phyloP scores from a whole-genome alignment of 1,284 basidiomycete species.

The Trichosporon faecale region DNA sequence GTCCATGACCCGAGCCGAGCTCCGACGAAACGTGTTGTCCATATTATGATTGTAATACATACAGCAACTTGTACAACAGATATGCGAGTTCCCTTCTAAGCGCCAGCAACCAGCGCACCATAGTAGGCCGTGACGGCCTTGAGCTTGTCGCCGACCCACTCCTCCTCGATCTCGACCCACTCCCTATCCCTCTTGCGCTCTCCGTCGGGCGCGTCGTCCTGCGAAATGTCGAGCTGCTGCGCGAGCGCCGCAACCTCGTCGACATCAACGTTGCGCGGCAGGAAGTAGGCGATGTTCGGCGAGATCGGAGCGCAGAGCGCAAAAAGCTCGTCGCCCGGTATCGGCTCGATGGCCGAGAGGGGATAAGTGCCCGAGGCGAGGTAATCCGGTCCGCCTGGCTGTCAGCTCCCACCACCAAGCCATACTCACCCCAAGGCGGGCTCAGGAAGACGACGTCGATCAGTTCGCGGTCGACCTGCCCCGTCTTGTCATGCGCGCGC shows the following conservation, averaged over 20 bases:
- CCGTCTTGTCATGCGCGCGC: slow-evolving; percentile 56
- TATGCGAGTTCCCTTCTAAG: not conserved
- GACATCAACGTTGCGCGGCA: slow-evolving; percentile 79
- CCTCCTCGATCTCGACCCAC: slow-evolving; percentile 55
- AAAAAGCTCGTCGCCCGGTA: slow-evolving; percentile 79
- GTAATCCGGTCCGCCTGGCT: slow-evolving; percentile 33
- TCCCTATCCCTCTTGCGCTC: slow-evolving; percentile 28
- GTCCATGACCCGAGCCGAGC: not conserved
- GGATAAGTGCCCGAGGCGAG: slow-evolving; percentile 57
- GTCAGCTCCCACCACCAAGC: not conserved
- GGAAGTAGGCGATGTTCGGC: slow-evolving; percentile 78
- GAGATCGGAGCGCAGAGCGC: slow-evolving; percentile 63
- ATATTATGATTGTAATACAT: slow-evolving; percentile 3
- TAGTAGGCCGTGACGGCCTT: slow-evolving; percentile 58
- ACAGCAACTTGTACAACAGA: slow-evolving; percentile 7
- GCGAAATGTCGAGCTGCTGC: slow-evolving; percentile 16
- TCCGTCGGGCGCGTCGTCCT: slow-evolving; percentile 12
- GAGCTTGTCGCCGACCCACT: slow-evolving; percentile 56
- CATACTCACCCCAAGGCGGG: slow-evolving; percentile 83
- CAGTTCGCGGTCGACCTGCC: slow-evolving; percentile 44
- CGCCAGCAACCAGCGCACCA: slow-evolving; percentile 49
- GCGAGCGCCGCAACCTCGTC: slow-evolving; percentile 66
- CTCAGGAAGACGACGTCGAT: slow-evolving; percentile 88
- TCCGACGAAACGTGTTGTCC: not conserved
- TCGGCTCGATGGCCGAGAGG: slow-evolving; percentile 69